These are phyloP conservation scores for Cicer pinnatifidum DNA, from an alignment of 306 rosid species.

Conservation along the genomic window DNA sequence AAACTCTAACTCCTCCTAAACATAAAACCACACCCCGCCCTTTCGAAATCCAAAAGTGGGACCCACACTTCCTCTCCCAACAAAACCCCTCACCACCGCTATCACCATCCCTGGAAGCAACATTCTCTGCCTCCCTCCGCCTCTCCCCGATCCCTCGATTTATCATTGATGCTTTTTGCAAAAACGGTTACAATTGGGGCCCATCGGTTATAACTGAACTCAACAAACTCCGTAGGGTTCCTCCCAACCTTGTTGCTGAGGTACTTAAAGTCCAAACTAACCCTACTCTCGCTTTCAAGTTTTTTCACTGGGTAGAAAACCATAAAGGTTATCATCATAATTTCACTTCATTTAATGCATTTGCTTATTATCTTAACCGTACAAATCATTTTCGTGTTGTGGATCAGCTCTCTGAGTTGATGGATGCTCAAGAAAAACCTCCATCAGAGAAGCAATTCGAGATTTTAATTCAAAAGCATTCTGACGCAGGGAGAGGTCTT, in stretches of 20 bases:
- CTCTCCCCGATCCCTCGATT: slow-evolving; percentile 77
- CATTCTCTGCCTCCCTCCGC: slow-evolving; percentile 48
- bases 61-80: slow-evolving; percentile 56
- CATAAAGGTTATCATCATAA: slow-evolving; percentile 73
- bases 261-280: slow-evolving; percentile 63
- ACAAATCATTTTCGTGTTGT: slow-evolving; percentile 57
- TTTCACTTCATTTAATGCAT: slow-evolving; percentile 74
- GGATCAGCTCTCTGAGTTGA: slow-evolving; percentile 72
- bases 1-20: slow-evolving; percentile 41
- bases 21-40: slow-evolving; percentile 40
- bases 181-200: slow-evolving; percentile 60
- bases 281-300: slow-evolving; percentile 62
- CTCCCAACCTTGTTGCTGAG: slow-evolving; percentile 70
- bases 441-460: slow-evolving; percentile 83
- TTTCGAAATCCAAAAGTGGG: slow-evolving; percentile 66
- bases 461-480: no score
- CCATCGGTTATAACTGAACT: slow-evolving; percentile 62
- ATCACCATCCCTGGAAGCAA: slow-evolving; percentile 27
- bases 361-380: slow-evolving; percentile 71
- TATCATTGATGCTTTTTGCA: slow-evolving; percentile 70
- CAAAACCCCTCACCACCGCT: background rate
- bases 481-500: slow-evolving; percentile 69
- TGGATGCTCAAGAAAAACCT: slow-evolving; percentile 76
- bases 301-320: slow-evolving; percentile 77
- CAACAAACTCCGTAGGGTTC: slow-evolving; percentile 73